phyloP scores from a whole-genome alignment of 2,329 filamentous ascomycete genomes.

The Epichloe elymi region DNA sequence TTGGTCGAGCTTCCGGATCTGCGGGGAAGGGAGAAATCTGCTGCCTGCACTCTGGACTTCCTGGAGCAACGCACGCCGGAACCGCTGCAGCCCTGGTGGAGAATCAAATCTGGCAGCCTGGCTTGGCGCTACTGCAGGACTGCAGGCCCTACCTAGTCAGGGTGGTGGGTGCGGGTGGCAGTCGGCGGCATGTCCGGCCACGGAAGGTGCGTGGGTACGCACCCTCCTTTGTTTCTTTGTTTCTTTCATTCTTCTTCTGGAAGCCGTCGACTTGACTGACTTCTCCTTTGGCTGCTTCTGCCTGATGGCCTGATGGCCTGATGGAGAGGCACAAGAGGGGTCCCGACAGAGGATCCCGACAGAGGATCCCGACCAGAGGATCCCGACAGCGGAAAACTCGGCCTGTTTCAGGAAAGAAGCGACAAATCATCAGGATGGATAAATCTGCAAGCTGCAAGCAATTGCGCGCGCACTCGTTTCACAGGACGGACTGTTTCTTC shows the following conservation, averaged over 20 bases:
- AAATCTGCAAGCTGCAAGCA: not conserved
- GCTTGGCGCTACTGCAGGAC: not conserved
- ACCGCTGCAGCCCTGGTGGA: not conserved
- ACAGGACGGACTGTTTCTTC: too few relatives aligned
- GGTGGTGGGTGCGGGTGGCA: not conserved
- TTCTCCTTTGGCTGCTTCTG: not conserved
- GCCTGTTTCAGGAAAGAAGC: not conserved
- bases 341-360: not conserved
- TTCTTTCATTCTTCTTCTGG: not conserved
- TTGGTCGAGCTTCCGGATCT: too few relatives aligned
- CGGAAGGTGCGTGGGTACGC: not conserved
- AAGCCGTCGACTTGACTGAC: not conserved
- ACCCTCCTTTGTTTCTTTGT: too few relatives aligned
- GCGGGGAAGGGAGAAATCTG: too few relatives aligned
- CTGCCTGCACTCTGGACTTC: not conserved
- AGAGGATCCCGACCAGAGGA: not conserved
- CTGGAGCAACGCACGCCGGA: not conserved
- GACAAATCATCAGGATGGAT: too few relatives aligned
- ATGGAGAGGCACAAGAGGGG: not conserved
- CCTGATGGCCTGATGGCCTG: not conserved
- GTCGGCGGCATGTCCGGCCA: slow-evolving; percentile 1
- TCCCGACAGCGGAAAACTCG: not conserved
- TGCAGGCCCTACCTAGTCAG: not conserved
- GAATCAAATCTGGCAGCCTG: slow-evolving; percentile 4
- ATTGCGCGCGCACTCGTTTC: too few relatives aligned